Evolutionary conservation across 345 rosid species (phyloP).

Genomic region (Populus ilicifolia): DNA sequence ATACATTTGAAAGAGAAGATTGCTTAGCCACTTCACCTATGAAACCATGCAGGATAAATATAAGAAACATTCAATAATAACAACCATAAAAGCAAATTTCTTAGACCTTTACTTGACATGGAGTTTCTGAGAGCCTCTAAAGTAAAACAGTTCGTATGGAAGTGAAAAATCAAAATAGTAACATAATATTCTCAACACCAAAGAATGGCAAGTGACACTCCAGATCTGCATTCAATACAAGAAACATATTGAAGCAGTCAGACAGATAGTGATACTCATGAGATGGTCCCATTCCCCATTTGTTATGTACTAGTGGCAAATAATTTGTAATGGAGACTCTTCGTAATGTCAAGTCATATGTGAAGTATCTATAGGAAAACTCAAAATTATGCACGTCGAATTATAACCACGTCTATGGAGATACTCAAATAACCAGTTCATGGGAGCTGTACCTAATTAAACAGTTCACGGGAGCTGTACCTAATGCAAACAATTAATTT

Average conservation of each 20-base stretch:
- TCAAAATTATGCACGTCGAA: not conserved
- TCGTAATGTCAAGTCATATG: not conserved
- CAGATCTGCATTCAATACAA: not conserved
- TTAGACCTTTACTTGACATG: not conserved
- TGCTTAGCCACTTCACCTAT: constrained; percentile 6
- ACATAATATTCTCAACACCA: not conserved
- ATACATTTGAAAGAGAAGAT: constrained; percentile 10
- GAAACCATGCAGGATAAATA: constrained; percentile 6
- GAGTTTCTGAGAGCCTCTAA: not conserved
- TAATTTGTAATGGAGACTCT: not conserved
- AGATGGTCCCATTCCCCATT: not conserved
- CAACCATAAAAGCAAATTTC: not conserved
- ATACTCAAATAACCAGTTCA: not conserved
- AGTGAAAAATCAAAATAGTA: not conserved
- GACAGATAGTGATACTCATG: not conserved
- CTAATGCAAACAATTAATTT: not conserved
- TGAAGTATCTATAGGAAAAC: not conserved
- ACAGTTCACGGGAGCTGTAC: not conserved
- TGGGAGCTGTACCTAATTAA: too few relatives aligned
- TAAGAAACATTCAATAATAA: not conserved
- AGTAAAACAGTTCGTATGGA: not conserved
- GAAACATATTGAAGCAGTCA: not conserved
- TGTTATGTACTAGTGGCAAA: not conserved
- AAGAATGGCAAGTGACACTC: not conserved
- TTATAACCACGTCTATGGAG: not conserved